Percentiles rank a stretch among this genome's conserved stretches.
phyloP scores from a whole-genome alignment of 306 rosid species.

The Biancaea sappan region DNA sequence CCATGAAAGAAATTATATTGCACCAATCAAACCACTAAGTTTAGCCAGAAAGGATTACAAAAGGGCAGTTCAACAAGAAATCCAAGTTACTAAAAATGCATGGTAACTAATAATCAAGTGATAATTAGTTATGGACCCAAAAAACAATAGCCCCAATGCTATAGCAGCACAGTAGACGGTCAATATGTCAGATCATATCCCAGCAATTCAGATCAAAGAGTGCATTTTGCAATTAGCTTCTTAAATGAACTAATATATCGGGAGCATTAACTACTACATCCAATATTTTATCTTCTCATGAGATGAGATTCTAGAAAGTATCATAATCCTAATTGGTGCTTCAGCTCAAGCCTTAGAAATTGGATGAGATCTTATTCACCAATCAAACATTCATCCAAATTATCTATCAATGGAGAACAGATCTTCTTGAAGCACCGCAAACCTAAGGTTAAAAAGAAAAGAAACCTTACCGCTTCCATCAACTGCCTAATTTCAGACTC shows the following conservation, averaged over 20 bases:
- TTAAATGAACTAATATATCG: background rate
- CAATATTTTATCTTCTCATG: background rate
- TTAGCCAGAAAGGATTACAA: background rate
- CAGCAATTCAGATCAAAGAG: background rate
- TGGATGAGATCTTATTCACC: background rate
- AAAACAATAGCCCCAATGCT: background rate
- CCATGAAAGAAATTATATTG: background rate
- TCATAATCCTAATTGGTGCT: background rate
- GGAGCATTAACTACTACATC: background rate
- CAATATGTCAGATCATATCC: slow-evolving; percentile 18
- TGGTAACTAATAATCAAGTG: background rate
- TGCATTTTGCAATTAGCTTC: slow-evolving; percentile 3
- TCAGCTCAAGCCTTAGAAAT: slow-evolving; percentile 19
- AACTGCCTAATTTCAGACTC: slow-evolving; percentile 93
- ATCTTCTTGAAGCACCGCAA: slow-evolving; percentile 1
- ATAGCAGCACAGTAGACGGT: background rate
- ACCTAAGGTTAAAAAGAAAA: background rate
- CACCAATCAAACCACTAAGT: background rate
- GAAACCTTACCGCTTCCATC: slow-evolving; percentile 88
- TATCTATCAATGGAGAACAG: background rate
- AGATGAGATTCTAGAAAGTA: background rate
- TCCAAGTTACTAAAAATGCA: background rate
- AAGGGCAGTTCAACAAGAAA: background rate
- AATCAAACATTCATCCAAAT: slow-evolving; percentile 13
- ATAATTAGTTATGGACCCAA: background rate